Percentiles rank a stretch among this genome's conserved stretches.
phyloP scores from a whole-genome alignment of 352 stramenopile genomes.

The Thraustochytrium sp. region DNA sequence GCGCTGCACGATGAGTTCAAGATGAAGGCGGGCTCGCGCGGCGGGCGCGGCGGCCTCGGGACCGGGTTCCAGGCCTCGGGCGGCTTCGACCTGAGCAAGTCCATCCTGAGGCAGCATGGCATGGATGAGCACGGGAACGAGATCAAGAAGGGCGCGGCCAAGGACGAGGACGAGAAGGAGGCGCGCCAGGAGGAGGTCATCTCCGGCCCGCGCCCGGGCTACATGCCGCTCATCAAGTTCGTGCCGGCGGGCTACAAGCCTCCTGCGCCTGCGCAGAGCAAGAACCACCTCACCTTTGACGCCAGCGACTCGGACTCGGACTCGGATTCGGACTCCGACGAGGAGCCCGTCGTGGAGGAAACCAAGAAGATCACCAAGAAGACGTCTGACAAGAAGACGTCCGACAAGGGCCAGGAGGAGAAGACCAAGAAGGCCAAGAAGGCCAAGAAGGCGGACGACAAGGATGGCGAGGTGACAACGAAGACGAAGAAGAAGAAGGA shows the following conservation, averaged over 20 bases:
- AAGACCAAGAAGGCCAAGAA: background rate
- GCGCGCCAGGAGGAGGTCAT: background rate
- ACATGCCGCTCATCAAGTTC: slow-evolving; percentile 25
- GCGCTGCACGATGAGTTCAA: background rate
- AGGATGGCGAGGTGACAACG: background rate
- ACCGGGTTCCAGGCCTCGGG: slow-evolving; percentile 3
- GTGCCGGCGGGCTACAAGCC: background rate
- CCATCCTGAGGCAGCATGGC: background rate
- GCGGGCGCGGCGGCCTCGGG: background rate
- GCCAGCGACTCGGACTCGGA: too few species aligned
- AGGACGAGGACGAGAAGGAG: background rate
- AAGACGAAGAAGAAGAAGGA: background rate
- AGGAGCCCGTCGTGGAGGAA: background rate
- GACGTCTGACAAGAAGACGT: background rate
- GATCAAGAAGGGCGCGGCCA: background rate
- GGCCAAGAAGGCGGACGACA: background rate
- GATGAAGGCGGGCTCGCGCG: background rate
- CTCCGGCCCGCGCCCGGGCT: background rate
- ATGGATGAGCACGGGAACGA: slow-evolving; percentile 13
- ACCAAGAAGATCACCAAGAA: background rate
- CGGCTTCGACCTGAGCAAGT: slow-evolving; percentile 2
- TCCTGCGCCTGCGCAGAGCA: background rate
- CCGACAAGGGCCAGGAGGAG: background rate
- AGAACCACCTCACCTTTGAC: background rate
- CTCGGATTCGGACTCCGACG: background rate